phyloP scores from a whole-genome alignment of 2,329 filamentous ascomycete species.

The Cadophora gregata region DNA sequence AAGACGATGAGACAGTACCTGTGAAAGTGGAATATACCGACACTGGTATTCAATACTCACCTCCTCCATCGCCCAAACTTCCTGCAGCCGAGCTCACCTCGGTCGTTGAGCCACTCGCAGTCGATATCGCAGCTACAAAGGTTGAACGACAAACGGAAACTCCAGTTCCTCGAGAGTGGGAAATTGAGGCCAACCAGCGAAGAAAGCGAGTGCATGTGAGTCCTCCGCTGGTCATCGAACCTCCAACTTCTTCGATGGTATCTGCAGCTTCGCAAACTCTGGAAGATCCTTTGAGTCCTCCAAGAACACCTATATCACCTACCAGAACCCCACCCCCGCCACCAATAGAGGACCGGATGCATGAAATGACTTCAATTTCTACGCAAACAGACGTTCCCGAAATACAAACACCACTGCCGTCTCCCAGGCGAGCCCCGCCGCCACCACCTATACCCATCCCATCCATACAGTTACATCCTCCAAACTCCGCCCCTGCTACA shows the following conservation, averaged over 20 bases:
- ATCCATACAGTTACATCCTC: slow-evolving; percentile 90
- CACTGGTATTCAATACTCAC: slow-evolving; percentile 81
- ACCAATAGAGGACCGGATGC: slow-evolving; percentile 41
- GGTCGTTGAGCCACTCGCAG: slow-evolving; percentile 51
- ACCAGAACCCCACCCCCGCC: slow-evolving; percentile 51
- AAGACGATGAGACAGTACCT: slow-evolving; percentile 54
- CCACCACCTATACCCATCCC: slow-evolving; percentile 65
- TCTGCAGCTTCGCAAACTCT: slow-evolving; percentile 68
- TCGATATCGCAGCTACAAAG: slow-evolving; percentile 28
- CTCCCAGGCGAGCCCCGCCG: slow-evolving; percentile 38
- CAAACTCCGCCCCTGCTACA: slow-evolving; percentile 80
- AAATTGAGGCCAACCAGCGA: slow-evolving; percentile 76
- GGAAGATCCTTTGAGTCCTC: slow-evolving; percentile 67
- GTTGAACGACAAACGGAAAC: slow-evolving; percentile 44
- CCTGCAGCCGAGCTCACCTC: slow-evolving; percentile 48
- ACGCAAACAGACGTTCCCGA: slow-evolving; percentile 63
- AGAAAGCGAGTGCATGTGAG: slow-evolving; percentile 69
- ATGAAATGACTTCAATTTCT: slow-evolving; percentile 58
- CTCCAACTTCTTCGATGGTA: slow-evolving; percentile 60
- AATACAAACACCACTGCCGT: slow-evolving; percentile 24
- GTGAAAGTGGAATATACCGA: slow-evolving; percentile 68
- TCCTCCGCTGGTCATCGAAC: slow-evolving; percentile 57
- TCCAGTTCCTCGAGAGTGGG: slow-evolving; percentile 50
- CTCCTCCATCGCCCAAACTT: slow-evolving; percentile 73
- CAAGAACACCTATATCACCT: slow-evolving; percentile 66